Conservation (phyloP, 23 red algal species). For the Gracilaria vermiculophylla region DNA sequence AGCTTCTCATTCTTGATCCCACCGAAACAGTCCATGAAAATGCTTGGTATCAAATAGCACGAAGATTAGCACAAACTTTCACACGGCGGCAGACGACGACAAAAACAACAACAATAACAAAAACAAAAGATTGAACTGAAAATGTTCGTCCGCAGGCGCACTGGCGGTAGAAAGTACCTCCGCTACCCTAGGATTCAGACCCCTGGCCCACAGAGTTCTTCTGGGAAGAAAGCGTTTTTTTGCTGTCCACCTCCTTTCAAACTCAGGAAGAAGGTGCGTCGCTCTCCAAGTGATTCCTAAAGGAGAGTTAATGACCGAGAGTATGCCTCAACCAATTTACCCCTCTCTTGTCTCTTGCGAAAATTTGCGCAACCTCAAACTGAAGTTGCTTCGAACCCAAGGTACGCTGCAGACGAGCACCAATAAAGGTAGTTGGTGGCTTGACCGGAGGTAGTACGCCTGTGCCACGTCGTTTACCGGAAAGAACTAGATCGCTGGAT, state of each 20-base stretch:
- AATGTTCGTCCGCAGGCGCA: background rate
- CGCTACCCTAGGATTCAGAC: background rate
- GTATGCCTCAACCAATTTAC: constrained; percentile 1
- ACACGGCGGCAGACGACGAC: background rate
- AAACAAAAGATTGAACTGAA: too few species aligned
- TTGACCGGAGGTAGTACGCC: background rate
- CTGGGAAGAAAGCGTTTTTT: constrained; percentile 15
- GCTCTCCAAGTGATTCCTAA: constrained; percentile 1
- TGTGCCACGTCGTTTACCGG: background rate
- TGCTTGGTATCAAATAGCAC: too few species aligned
- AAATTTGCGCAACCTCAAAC: constrained; percentile 14
- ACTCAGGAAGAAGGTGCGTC: background rate
- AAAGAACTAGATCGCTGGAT: background rate
- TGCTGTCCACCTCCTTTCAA: constrained; percentile 16
- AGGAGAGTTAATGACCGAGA: constrained; percentile 19
- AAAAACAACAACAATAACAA: background rate
- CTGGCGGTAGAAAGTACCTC: background rate
- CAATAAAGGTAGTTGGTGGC: background rate
- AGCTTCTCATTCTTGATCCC: constrained; percentile 26
- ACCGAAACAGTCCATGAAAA: constrained; percentile 21
- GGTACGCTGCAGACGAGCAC: background rate
- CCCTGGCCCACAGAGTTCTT: constrained; percentile 11
- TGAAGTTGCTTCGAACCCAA: background rate
- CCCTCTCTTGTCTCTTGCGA: background rate
- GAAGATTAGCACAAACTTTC: too few species aligned